Evolutionary conservation across 495 filamentous ascomycete species (phyloP), one percentile per base, ranked within the genome.

Genomic region (Xylona heveae): DNA sequence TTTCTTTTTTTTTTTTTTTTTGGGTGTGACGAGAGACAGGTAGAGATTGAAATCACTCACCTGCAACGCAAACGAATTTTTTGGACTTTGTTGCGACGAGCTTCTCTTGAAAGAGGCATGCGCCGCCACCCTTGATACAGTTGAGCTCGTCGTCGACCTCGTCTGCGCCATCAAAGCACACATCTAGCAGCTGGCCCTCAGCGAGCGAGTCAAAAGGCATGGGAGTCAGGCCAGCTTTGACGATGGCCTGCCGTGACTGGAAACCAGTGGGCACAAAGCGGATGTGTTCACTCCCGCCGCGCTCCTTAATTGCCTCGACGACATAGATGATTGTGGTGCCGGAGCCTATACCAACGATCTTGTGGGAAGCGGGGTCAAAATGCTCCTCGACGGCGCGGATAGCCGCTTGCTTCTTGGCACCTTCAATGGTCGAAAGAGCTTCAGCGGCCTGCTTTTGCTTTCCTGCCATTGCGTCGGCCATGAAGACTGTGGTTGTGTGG

Each of bases 91-190:
- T 66, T 3, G 84, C 84, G 9, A 97, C 85, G 15, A 97, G 59
- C 58, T 97, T 97, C 60, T 97, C 88, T 55, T 95, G 90, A 62
- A 91, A 94, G 37, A 94, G 55, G 53, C 90, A 97, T 18, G 83
- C 88, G 27, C 88, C 88, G 10, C 88, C 88, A 28, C 88, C 88
- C 58, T 97, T 97, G 55, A 97, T 93, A 47, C 82, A 79, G 54
- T 95, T 97, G 32, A 97, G 53, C 24, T 83, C 78, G 15, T 79
- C 78, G 50, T 97, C 88, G 18, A 97, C 82, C 58, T 97, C 88
- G 50, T 97, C 88, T 15, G 88, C 90, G 23, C 88, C 85, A 53
- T 94, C 85, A 43, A 95, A 95, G 19, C 72, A 72, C 19, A 95
- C 72, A 45, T 92, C 83, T 19, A 30, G 14, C 19, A 6, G 5